These are phyloP conservation scores for Pyracantha coccinea DNA, from an alignment of 331 rosid genomes.

Conservation along the genomic window DNA sequence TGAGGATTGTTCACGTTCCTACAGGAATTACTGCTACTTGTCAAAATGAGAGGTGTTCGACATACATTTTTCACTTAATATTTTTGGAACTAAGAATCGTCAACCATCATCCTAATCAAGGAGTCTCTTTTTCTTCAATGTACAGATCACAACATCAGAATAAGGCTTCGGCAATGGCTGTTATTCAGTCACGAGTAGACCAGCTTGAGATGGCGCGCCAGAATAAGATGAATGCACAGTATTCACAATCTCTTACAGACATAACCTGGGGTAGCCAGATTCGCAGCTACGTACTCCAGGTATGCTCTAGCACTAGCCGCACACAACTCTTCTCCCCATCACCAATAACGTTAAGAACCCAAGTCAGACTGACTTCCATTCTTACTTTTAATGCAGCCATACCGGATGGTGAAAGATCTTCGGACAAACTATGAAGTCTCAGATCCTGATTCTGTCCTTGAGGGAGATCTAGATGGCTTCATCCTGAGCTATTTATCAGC, in stretches of 20 bases:
- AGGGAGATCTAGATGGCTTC: constrained; percentile 84
- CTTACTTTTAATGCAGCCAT: constrained; percentile 60
- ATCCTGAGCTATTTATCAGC: constrained; percentile 79
- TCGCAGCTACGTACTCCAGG: constrained; percentile 94
- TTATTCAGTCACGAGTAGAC: constrained; percentile 81
- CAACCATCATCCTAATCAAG: constrained; percentile 2
- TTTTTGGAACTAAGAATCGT: neutral
- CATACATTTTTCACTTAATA: neutral
- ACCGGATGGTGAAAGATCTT: constrained; percentile 94
- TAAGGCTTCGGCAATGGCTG: constrained; percentile 95
- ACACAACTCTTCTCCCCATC: neutral
- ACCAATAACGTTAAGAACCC: neutral
- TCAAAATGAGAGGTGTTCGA: constrained; percentile 79
- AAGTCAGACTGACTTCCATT: constrained; percentile 7
- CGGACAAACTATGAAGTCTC: constrained; percentile 92
- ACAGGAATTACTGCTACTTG: constrained; percentile 89
- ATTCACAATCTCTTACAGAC: constrained; percentile 87
- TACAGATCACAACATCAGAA: constrained; percentile 87
- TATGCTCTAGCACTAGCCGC: constrained; percentile 24
- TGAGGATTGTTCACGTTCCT: constrained; percentile 82
- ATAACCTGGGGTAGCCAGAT: constrained; percentile 98
- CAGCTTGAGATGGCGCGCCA: constrained; percentile 92
- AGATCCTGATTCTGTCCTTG: constrained; percentile 84
- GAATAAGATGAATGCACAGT: constrained; percentile 73
- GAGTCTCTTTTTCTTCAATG: neutral